phyloP scores from a whole-genome alignment of 1,139 yeast species.

The Lodderomyces margitis region DNA sequence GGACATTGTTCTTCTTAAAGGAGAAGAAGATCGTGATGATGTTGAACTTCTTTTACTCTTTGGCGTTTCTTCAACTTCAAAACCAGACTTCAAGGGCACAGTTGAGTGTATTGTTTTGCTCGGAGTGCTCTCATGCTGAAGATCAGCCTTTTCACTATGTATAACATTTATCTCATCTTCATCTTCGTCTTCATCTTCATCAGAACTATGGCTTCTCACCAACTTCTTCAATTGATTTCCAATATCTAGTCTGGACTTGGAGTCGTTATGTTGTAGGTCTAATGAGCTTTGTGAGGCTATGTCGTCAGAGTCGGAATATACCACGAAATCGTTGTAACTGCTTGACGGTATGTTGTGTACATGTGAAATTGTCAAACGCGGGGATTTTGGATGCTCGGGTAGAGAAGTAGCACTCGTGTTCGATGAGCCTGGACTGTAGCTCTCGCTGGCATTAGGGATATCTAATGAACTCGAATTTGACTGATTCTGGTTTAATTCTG shows the following conservation, averaged over 20 bases:
- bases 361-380: conserved; percentile 13
- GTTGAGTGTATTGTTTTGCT: background rate
- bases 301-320: conserved; percentile 41
- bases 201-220: conserved; percentile 7
- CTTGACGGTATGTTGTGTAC: conserved; percentile 1
- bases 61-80: conserved; percentile 4
- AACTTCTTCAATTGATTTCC: conserved; percentile 1
- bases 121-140: background rate
- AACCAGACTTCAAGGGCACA: background rate
- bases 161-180: conserved; percentile 1
- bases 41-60: background rate
- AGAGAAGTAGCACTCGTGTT: conserved; percentile 8
- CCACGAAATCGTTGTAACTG: conserved; percentile 30
- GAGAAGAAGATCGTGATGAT: conserved; percentile 1
- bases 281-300: conserved; percentile 34
- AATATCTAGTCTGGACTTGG: conserved; percentile 9
- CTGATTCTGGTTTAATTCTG: background rate
- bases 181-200: conserved; percentile 14
- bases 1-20: background rate
- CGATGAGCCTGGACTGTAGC: conserved; percentile 7
- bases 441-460: background rate
- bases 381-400: conserved; percentile 23
- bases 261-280: conserved; percentile 15
- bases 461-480: conserved; percentile 2
- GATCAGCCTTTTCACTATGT: background rate